Percentiles rank a stretch among this genome's conserved stretches.
phyloP scores from a whole-genome alignment of 2,329 filamentous ascomycete genomes.

The Apiospora sp. region DNA sequence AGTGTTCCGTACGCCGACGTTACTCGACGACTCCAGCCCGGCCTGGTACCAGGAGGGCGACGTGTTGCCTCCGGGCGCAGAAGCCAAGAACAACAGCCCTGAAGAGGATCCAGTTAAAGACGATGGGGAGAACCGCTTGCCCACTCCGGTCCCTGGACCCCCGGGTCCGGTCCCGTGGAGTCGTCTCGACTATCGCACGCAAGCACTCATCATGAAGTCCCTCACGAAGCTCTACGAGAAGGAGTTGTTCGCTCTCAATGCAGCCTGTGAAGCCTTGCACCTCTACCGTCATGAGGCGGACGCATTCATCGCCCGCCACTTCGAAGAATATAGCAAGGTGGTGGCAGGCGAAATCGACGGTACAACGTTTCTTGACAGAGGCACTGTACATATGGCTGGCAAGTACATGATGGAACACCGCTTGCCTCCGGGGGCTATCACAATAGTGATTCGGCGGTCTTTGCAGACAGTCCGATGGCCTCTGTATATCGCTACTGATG shows the following conservation, averaged over 20 bases:
- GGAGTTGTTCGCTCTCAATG: neutral
- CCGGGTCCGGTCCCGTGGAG: neutral
- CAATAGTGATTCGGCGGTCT: neutral
- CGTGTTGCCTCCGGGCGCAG: neutral
- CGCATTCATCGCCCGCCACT: neutral
- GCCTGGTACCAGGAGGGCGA: neutral
- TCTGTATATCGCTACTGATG: neutral
- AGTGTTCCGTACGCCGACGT: neutral
- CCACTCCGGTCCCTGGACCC: neutral
- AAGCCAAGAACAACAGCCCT: neutral
- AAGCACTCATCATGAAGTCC: neutral
- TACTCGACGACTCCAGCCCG: neutral
- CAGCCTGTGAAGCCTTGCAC: neutral
- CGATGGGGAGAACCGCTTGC: neutral
- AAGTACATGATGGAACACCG: neutral
- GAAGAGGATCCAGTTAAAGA: no score
- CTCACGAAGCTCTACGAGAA: neutral
- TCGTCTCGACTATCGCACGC: neutral
- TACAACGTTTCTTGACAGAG: neutral
- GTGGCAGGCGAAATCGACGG: neutral
- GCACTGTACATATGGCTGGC: neutral
- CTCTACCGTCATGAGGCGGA: neutral
- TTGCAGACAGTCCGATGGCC: neutral
- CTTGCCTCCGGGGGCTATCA: neutral
- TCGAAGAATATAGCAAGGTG: neutral